Conservation (phyloP, 257 asterid species). For the Salvia rosmarinus region DNA sequence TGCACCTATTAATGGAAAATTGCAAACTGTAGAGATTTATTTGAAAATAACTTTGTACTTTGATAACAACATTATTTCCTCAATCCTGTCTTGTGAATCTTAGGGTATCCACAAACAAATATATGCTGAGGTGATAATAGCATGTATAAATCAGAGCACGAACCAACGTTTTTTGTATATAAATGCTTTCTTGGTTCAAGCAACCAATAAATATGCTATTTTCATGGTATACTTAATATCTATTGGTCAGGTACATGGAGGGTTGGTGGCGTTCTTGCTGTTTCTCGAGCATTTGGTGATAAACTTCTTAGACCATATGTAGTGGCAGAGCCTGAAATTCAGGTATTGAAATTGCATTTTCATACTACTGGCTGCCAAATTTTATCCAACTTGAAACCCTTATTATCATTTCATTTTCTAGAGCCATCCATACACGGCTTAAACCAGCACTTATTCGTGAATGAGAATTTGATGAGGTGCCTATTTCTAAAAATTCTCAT, state of each 20-base stretch:
- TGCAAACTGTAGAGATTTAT: too few species aligned
- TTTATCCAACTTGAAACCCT: constrained; percentile 10
- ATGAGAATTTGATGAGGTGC: neutral
- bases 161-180: neutral
- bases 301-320: constrained; percentile 69
- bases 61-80: neutral
- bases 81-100: neutral
- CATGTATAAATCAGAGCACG: neutral
- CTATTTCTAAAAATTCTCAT: neutral
- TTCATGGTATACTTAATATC: neutral
- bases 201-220: neutral
- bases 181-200: neutral
- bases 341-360: constrained; percentile 43
- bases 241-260: constrained; percentile 74
- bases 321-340: constrained; percentile 75
- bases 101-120: neutral
- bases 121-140: neutral
- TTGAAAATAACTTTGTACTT: neutral
- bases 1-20: constrained; percentile 1
- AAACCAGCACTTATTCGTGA: neutral
- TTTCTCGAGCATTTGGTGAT: constrained; percentile 91
- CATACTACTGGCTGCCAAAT: constrained; percentile 1
- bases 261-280: constrained; percentile 89
- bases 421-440: neutral
- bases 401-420: neutral